These are phyloP conservation scores for Drechslerella coelobrocha DNA, from an alignment of 2,329 filamentous ascomycete species.

Conservation along the genomic window DNA sequence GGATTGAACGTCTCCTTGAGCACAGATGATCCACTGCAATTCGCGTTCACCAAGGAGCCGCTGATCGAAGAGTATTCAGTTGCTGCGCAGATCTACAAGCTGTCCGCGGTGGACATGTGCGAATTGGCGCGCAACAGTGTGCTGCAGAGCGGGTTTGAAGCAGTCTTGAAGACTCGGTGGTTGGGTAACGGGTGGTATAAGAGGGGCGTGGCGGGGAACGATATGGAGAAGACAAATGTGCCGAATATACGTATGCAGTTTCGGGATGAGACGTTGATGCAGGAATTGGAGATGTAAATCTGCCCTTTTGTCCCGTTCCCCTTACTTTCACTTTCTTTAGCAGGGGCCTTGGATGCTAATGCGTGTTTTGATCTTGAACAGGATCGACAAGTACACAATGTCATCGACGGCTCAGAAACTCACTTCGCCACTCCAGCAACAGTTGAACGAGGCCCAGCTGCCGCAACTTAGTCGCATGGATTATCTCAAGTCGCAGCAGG, in stretches of 20 bases:
- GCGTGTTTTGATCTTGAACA: not conserved
- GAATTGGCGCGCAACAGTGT: slow-evolving; percentile 97
- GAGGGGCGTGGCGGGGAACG: slow-evolving; percentile 83
- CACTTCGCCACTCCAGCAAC: slow-evolving; percentile 24
- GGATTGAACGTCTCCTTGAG: slow-evolving; percentile 95
- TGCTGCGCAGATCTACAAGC: slow-evolving; percentile 97
- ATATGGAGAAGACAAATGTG: slow-evolving; percentile 94
- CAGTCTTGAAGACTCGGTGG: slow-evolving; percentile 88
- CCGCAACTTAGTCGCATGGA: slow-evolving; percentile 23
- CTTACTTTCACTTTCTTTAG: too few species aligned
- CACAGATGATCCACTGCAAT: slow-evolving; percentile 95
- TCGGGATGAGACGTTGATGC: slow-evolving; percentile 80
- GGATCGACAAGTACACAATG: slow-evolving; percentile 45
- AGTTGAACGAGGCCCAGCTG: slow-evolving; percentile 9
- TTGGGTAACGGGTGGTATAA: slow-evolving; percentile 78
- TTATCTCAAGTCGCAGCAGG: slow-evolving; percentile 20
- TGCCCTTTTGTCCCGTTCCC: too few species aligned
- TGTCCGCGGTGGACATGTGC: slow-evolving; percentile 97
- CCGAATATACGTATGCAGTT: slow-evolving; percentile 91
- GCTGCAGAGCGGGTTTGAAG: slow-evolving; percentile 90
- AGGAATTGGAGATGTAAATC: slow-evolving; percentile 83
- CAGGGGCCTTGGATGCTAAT: not conserved
- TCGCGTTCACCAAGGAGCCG: slow-evolving; percentile 97
- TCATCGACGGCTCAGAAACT: slow-evolving; percentile 41
- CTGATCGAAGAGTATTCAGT: slow-evolving; percentile 98